These are phyloP conservation scores for Rhodotorula sp. DNA, from an alignment of 1,284 basidiomycete genomes.

Conservation along the genomic window DNA sequence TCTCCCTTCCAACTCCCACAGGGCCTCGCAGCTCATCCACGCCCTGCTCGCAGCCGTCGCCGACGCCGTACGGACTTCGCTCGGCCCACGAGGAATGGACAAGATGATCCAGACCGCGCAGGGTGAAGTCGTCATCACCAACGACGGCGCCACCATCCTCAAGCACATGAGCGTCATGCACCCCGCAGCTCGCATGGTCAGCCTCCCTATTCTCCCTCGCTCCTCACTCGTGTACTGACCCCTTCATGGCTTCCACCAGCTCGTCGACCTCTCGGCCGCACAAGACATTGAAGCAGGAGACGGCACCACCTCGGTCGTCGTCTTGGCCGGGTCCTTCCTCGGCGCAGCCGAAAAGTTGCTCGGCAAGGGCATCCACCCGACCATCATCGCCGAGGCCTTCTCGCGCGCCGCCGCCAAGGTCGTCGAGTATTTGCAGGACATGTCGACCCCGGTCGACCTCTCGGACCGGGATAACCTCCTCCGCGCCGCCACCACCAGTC, in stretches of 20 bases:
- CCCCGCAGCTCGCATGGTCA: slow-evolving; percentile 95
- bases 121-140: slow-evolving; percentile 97
- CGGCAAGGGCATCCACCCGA: slow-evolving; percentile 94
- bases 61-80: slow-evolving; percentile 92
- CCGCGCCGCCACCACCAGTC: slow-evolving; percentile 88
- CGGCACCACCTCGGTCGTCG: slow-evolving; percentile 98
- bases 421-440: slow-evolving; percentile 90
- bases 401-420: slow-evolving; percentile 87
- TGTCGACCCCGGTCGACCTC: slow-evolving; percentile 89
- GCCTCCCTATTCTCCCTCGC: too few relatives aligned
- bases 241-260: slow-evolving; percentile 55
- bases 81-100: slow-evolving; percentile 99
- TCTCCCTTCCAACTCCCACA: neutral
- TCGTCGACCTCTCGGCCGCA: slow-evolving; percentile 95
- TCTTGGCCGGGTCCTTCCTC: slow-evolving; percentile 88
- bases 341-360: slow-evolving; percentile 97
- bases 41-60: slow-evolving; percentile 72
- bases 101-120: slow-evolving; percentile 91
- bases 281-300: slow-evolving; percentile 99
- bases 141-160: slow-evolving; percentile 97
- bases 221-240: too few relatives aligned
- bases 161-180: slow-evolving; percentile 97
- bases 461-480: slow-evolving; percentile 82
- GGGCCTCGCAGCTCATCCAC: neutral
- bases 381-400: slow-evolving; percentile 95